These are phyloP conservation scores for Trichoderma orchidacearum DNA, from an alignment of 495 filamentous ascomycete species.

Conservation along the genomic window DNA sequence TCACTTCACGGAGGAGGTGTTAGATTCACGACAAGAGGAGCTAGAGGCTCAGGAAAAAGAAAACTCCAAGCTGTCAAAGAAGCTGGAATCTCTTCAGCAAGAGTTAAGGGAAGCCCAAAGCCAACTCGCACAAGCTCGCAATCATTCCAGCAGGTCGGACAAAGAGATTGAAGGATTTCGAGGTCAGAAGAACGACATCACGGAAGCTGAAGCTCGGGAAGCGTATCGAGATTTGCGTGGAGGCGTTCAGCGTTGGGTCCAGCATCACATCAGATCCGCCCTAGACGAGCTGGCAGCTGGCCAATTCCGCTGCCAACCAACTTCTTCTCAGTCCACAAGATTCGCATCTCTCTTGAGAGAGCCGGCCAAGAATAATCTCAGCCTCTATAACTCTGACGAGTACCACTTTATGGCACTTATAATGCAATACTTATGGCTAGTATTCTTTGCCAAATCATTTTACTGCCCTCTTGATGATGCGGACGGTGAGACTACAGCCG, in stretches of 20 bases:
- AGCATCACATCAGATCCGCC: background rate
- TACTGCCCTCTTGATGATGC: conserved; percentile 4
- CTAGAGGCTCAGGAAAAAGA: background rate
- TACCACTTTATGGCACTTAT: conserved; percentile 4
- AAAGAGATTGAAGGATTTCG: background rate
- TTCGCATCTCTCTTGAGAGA: conserved; percentile 3
- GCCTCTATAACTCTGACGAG: background rate
- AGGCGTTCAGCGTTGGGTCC: conserved; percentile 1
- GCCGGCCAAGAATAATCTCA: background rate
- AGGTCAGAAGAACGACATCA: conserved; percentile 2
- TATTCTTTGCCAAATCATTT: conserved; percentile 3
- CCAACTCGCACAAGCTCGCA: background rate
- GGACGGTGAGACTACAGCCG: conserved; percentile 1
- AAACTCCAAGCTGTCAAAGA: background rate
- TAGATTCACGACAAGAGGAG: conserved; percentile 1
- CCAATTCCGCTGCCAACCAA: background rate
- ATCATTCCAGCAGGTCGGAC: background rate
- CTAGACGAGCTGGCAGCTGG: conserved; percentile 1
- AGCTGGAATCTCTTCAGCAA: background rate
- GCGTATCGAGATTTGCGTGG: background rate
- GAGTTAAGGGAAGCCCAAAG: background rate
- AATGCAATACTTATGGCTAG: conserved; percentile 1
- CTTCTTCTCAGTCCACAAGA: background rate
- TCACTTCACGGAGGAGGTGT: background rate
- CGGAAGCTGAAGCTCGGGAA: background rate